These are phyloP conservation scores for Albatrellus sp. DNA, from an alignment of 1,284 basidiomycete species.

Conservation along the genomic window DNA sequence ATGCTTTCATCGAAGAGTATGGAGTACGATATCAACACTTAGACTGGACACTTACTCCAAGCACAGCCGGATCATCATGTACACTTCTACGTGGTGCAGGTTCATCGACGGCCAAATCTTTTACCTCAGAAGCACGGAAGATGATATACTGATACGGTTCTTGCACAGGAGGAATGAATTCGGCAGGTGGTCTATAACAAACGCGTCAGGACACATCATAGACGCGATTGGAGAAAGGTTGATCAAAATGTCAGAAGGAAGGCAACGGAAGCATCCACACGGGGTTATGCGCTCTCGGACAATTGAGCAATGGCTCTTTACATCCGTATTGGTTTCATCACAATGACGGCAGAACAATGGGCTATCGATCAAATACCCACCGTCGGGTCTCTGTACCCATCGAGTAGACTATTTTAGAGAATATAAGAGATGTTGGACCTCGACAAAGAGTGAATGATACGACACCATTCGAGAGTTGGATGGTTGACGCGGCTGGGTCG, in stretches of 20 bases:
- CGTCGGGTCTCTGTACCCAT: constrained; percentile 82
- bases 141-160: constrained; percentile 76
- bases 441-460: constrained; percentile 16
- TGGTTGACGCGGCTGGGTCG: constrained; percentile 72
- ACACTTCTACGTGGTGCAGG: constrained; percentile 45
- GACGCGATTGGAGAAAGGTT: constrained; percentile 6
- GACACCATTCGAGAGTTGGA: constrained; percentile 77
- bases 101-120: constrained; percentile 68
- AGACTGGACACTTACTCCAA: constrained; percentile 44
- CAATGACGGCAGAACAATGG: constrained; percentile 5
- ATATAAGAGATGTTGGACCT: constrained; percentile 43
- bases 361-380: constrained; percentile 30
- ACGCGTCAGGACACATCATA: constrained; percentile 11
- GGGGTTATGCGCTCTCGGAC: constrained; percentile 60
- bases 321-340: constrained; percentile 52
- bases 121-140: constrained; percentile 74
- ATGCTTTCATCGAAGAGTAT: constrained; percentile 27
- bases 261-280: constrained; percentile 66
- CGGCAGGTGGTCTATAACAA: constrained; percentile 41
- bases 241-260: constrained; percentile 45
- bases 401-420: constrained; percentile 49
- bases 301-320: constrained; percentile 39
- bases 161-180: constrained; percentile 67
- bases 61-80: constrained; percentile 67
- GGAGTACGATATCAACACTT: constrained; percentile 1